Evolutionary conservation across 352 stramenopile genomes (phyloP), one percentile per base, ranked within the genome.

Genomic region (Peronosclerospora sorghi): DNA sequence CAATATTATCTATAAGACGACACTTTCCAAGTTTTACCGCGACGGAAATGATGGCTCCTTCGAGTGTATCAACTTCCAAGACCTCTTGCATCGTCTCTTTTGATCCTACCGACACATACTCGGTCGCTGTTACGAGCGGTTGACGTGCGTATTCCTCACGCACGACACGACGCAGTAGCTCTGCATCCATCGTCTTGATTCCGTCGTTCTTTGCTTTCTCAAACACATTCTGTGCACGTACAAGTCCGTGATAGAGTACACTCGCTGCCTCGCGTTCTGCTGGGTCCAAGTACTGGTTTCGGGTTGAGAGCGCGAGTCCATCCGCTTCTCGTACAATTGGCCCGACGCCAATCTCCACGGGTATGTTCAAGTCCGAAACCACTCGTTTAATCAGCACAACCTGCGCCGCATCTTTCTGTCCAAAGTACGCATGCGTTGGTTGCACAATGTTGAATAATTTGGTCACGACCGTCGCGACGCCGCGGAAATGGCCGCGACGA

Each of bases 391-490:
- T 95, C 4, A 98, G 68, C 52, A 96, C 85, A 42, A 92, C 97
- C 64, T 99, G 96, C 4, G 95, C 86, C 4, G 94, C 96, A 68
- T 99, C 96, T 62, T 99, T 99, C 61, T 98, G 95, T 12, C 96
- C 96, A 68, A 99, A 99, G 65, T 97, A 99, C 13, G 94, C 94
- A 55, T 95, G 82, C 12, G 84, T 96, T 8, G 96, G 96, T 48
- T 86, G 69, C 34, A 98, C 92, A 51, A 99, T 95, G 71, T 99
- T 99, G 61, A 99, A 97, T 13, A 99, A 73, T 73, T 99, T 99
- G 35, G 91, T 94, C 2, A 99, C 95, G 45, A 99, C 82, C 0
- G 96, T 99, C 19, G 95, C 91, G n/a, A 99, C 96, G 48, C 96
- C 96, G 26, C 88, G 78, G 69, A 99, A 99, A 69, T 98, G 96